Base-by-base conservation (phyloP, 768 basidiomycete species). In the Hygrophoropsis aurantiaca region DNA sequence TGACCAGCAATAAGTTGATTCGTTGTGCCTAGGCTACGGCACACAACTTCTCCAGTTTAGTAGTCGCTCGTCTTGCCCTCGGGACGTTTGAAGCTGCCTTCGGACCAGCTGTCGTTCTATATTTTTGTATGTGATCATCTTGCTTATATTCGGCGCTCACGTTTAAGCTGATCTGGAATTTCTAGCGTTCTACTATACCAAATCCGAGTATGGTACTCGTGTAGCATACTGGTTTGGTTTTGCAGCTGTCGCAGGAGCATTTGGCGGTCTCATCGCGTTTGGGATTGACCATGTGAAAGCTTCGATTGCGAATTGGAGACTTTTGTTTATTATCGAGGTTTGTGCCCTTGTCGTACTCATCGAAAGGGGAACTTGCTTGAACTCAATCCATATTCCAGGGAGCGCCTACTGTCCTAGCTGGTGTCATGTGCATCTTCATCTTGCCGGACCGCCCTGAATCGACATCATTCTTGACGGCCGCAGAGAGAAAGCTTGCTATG, bases 221-320 rank as follows among this genome's bases (percentile, higher is more conserved):
- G 74, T 81, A 72, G 84, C 82, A 0, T 77, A 83, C 57, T 86
- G 84, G 81, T 87, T 86, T 51, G 82, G 81, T 7, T 87, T 86
- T 56, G 84, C 85, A 13, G 84, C 85, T 2, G 80, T 86, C 3
- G 82, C 85, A 6, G 85, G 85, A 36, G 35, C 25, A 40, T 48
- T 41, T 26, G 25, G 21, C 33, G 46, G 43, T 10, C 33, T 43
- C 30, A 33, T 44, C 15, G 30, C 34, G 6, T 33, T 44, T 19
- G 43, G 43, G 10, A 21, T 44, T 16, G 26, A 44, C 16, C 75
- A 86, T 4, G 19, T 32, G n/a, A 43, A 34, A 13, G 43, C 20
- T 9, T 33, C 34, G 9, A 36, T 44, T 19, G 43, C 32, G 43
- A 36, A 44, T 21, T 44, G 43, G 43, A 41, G 40, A 9, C 24